These are phyloP conservation scores for Amaranthus cruentus DNA, from an alignment of 148 eudicot species.

Conservation along the genomic window DNA sequence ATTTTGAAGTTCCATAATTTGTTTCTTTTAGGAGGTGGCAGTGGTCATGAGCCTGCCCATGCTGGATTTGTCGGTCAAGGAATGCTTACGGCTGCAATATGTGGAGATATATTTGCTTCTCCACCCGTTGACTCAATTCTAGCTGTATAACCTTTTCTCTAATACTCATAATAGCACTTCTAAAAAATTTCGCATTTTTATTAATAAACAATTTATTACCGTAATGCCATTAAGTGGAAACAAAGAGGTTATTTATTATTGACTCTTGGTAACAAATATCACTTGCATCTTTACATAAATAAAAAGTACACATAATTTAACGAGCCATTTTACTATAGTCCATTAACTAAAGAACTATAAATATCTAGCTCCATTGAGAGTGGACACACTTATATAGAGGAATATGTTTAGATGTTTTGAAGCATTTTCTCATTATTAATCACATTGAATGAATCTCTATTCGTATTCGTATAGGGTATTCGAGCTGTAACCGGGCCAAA, in stretches of 20 bases:
- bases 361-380: too few species aligned
- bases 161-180: neutral
- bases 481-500: conserved; percentile 90
- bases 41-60: conserved; percentile 99
- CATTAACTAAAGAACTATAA: neutral
- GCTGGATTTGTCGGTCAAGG: conserved; percentile 98
- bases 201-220: neutral
- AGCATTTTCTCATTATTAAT: neutral
- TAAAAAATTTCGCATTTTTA: too few species aligned
- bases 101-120: conserved; percentile 97
- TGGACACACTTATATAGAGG: neutral
- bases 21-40: conserved; percentile 76
- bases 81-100: conserved; percentile 95
- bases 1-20: neutral
- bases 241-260: neutral
- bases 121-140: conserved; percentile 86
- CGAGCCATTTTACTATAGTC: too few species aligned
- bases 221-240: too few species aligned
- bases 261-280: too few species aligned
- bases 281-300: too few species aligned
- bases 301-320: too few species aligned
- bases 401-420: neutral
- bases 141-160: conserved; percentile 48
- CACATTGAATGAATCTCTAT: conserved; percentile 5
- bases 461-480: conserved; percentile 54